Evolutionary conservation across 1,284 basidiomycete genomes (phyloP), one percentile per base, ranked within the genome.

Genomic region (Cryptococcus deneoformans): DNA sequence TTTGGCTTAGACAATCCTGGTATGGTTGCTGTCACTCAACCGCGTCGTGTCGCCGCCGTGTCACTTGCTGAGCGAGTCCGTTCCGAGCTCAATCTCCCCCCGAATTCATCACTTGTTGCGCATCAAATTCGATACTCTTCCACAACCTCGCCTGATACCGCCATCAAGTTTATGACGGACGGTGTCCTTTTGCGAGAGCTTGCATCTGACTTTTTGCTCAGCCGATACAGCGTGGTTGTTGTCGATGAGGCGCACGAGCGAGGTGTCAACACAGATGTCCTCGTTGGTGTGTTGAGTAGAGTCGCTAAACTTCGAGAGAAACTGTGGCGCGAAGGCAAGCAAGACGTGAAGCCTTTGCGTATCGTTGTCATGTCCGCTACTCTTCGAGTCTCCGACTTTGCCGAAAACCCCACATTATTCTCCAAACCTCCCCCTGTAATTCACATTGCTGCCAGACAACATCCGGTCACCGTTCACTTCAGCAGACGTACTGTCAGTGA

Each of bases 121-220:
- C 92, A 99, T 77, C 94, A 98, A 77, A 96, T 99, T 62, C 89
- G 96, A 57, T 99, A 99, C 75, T 95, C 97, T 62, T 90, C 91
- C 0, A 97, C 92, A 0, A 88, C 92, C 0, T 91, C 91, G 2
- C 82, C 90, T 0, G 82, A 86, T 29, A 99, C 96, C 0, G 86
- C 86, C 6, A 92, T 99, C 81, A 98, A 99, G 77, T 99, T 99
- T 81, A 99, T 99, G 95, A 99, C 96, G 2, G 96, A 99, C 70
- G 96, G 96, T 81, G 92, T 99, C 12, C 80, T 99, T 29, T 81
- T 99, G 10, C 87, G 96, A 57, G 96, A 99, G 76, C 82, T 99
- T 24, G 88, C 92, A 0, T 85, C 84, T 12, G 95, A 99, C 72
- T 95, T 99, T 72, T 76, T 97, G 37, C 81, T 99, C 14, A 85